Base-by-base conservation (phyloP, 345 rosid species). In the Salix exigua region DNA sequence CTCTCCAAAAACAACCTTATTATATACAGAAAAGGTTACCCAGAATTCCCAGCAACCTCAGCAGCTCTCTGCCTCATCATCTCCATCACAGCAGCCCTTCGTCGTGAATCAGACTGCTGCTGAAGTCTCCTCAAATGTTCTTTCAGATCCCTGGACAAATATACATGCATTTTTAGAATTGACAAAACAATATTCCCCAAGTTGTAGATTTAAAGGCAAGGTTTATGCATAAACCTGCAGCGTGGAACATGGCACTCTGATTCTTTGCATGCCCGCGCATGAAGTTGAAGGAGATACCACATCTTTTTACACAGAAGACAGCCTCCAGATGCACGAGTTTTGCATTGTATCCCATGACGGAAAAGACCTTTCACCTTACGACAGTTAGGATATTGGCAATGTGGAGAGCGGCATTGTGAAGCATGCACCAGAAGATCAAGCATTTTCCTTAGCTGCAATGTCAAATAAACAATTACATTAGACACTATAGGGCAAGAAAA, bases 51-150 rank as follows among this genome's bases (percentile, higher is more conserved):
- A 75, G 97, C 97, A 71, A 96, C 97, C 87, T 96, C 99, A 42
- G 97, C 98, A 78, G 97, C 92, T 88, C 99, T 90, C 85, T 94
- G 98, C 78, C 98, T 90, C 99, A 96, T 94, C 99, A 96, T 96
- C 88, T 96, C 98, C 97, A 90, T 96, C 61, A 96, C 99, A 17
- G 99, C 98, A 62, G 98, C 98, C 88, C 99, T 90, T n/a, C 99
- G 90, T 61, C 98, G 83, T 61, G 99, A 92, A 85, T 96, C 99
- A 31, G 98, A 87, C 86, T 96, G 99, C 84, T 96, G 98, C 82
- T 91, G 95, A 71, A 92, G 86, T 88, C 98, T 89, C 87, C 95
- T 88, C 84, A 92, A 53, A 90, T 94, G 98, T 71, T 94, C 99
- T 87, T 86, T 91, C 48, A 96, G 86, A 86, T 96, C 99, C 85